Percentiles rank a stretch among this genome's conserved stretches.
Conservation (phyloP, 2,329 filamentous ascomycete species). For the Eutypa lata region DNA sequence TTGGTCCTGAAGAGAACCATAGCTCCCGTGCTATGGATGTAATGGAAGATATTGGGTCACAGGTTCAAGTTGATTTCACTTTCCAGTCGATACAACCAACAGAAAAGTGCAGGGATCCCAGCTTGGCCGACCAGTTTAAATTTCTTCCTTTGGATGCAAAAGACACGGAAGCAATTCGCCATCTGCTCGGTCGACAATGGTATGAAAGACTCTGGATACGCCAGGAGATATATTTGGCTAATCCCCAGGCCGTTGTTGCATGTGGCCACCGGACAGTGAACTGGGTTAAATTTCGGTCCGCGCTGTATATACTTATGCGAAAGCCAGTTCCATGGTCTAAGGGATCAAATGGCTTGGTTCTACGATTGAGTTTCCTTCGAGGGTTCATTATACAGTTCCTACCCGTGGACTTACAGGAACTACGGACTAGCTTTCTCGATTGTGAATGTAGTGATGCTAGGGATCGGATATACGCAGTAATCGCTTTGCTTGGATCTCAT, state of each 20-base stretch:
- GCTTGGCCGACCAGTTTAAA: background rate
- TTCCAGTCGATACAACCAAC: background rate
- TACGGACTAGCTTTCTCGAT: background rate
- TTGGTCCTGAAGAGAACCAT: no score
- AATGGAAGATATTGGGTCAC: conserved; percentile 2
- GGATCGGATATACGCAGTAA: conserved; percentile 8
- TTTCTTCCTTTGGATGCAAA: background rate
- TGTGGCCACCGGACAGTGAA: conserved; percentile 5
- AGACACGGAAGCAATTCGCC: background rate
- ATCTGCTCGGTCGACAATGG: conserved; percentile 8
- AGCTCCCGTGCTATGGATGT: conserved; percentile 11
- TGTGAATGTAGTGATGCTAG: conserved; percentile 4
- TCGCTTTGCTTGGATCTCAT: background rate
- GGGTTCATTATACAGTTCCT: background rate
- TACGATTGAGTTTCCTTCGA: background rate
- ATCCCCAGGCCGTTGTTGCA: conserved; percentile 5
- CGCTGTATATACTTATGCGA: background rate
- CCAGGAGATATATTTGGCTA: conserved; percentile 14
- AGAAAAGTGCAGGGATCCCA: conserved; percentile 1
- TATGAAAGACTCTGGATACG: conserved; percentile 16
- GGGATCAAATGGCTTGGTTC: background rate
- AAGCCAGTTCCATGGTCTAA: background rate
- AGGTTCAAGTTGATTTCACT: conserved; percentile 2
- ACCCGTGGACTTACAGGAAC: background rate
- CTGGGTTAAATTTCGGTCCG: conserved; percentile 5